phyloP scores from a whole-genome alignment of 768 basidiomycete species.

The Lactarius psammicola region DNA sequence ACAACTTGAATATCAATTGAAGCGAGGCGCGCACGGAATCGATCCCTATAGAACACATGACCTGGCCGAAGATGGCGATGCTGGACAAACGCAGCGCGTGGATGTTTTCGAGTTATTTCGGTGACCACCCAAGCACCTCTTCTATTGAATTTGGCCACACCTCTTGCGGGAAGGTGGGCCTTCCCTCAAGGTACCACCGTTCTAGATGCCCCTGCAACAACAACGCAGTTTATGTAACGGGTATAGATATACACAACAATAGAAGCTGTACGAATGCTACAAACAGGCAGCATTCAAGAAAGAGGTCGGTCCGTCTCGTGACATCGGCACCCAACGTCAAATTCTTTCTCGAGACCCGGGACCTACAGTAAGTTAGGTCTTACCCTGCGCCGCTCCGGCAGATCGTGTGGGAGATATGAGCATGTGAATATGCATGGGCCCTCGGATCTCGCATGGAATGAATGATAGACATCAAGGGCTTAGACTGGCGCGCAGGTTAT shows the following conservation, averaged over 20 bases:
- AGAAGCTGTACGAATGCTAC: neutral
- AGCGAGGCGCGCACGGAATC: too few species aligned
- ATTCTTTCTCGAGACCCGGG: neutral
- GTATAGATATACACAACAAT: too few species aligned
- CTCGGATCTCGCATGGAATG: neutral
- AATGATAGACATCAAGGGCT: neutral
- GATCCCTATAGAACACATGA: too few species aligned
- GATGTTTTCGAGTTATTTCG: neutral
- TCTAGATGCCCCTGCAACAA: neutral
- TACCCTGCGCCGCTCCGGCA: too few species aligned
- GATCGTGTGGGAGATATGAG: neutral
- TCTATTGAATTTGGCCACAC: neutral
- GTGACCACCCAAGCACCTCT: neutral
- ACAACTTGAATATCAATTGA: too few species aligned
- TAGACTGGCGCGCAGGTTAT: neutral
- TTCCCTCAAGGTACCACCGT: neutral
- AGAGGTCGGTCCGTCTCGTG: neutral
- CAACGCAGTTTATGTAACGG: neutral
- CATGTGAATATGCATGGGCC: neutral
- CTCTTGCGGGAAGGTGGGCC: neutral
- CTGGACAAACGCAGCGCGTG: too few species aligned
- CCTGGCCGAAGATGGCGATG: neutral
- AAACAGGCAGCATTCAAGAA: neutral
- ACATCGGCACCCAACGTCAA: too few species aligned
- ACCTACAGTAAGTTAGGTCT: too few species aligned